These are phyloP conservation scores for Barnettozyma populi DNA, from an alignment of 805 yeast species.

Conservation along the genomic window DNA sequence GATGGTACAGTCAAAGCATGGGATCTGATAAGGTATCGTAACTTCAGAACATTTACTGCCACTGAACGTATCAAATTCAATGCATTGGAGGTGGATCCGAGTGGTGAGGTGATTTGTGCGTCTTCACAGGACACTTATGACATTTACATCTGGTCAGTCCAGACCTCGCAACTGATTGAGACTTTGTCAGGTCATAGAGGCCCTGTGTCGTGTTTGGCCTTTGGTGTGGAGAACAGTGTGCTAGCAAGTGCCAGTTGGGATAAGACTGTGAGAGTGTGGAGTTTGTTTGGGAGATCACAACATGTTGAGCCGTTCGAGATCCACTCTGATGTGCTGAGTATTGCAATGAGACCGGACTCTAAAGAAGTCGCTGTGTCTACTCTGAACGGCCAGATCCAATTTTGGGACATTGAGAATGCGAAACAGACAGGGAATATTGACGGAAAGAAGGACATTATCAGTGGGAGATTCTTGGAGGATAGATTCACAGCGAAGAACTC, in stretches of 20 bases:
- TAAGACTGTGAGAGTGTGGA: slow-evolving; percentile 90
- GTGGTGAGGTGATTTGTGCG: slow-evolving; percentile 95
- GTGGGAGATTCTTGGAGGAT: slow-evolving; percentile 81
- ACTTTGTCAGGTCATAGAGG: slow-evolving; percentile 91
- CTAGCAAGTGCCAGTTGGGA: slow-evolving; percentile 97
- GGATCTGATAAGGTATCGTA: slow-evolving; percentile 90
- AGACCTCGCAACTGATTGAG: slow-evolving; percentile 87
- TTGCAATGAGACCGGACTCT: slow-evolving; percentile 90
- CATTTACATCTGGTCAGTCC: slow-evolving; percentile 95
- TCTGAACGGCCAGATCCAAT: slow-evolving; percentile 77
- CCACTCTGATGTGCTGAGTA: slow-evolving; percentile 73
- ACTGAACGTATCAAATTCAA: slow-evolving; percentile 83
- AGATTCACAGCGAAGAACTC: slow-evolving; percentile 77
- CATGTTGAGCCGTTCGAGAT: slow-evolving; percentile 88
- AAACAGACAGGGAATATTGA: slow-evolving; percentile 80
- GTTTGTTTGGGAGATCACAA: slow-evolving; percentile 79
- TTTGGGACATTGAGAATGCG: slow-evolving; percentile 80
- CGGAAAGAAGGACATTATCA: slow-evolving; percentile 77
- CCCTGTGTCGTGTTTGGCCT: slow-evolving; percentile 82
- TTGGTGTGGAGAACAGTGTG: slow-evolving; percentile 70
- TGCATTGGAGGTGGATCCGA: slow-evolving; percentile 89
- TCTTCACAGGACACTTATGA: slow-evolving; percentile 88
- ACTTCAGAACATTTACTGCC: slow-evolving; percentile 92
- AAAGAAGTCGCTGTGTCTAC: slow-evolving; percentile 84
- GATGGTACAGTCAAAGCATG: slow-evolving; percentile 98